These are phyloP conservation scores for Marsdenia floribunda DNA, from an alignment of 257 asterid species.

Conservation along the genomic window DNA sequence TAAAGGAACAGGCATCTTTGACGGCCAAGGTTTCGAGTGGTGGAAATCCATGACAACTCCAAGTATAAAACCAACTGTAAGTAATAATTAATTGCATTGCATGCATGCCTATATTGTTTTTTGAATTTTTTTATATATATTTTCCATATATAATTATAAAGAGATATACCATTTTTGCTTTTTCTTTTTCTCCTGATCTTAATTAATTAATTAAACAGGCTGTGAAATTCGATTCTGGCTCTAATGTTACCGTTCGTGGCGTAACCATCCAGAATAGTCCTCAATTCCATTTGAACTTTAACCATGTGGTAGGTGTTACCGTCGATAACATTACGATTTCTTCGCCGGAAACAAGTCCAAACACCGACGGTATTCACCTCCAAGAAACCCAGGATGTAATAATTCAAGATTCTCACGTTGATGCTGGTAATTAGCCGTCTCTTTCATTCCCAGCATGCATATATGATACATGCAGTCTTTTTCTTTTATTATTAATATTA, in stretches of 20 bases:
- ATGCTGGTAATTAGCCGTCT: constrained; percentile 34
- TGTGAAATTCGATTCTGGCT: constrained; percentile 65
- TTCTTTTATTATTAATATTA: too few species aligned
- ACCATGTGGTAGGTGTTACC: constrained; percentile 46
- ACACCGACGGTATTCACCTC: constrained; percentile 86
- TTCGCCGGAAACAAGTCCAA: constrained; percentile 68
- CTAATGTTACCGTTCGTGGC: constrained; percentile 44
- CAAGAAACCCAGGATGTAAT: constrained; percentile 71
- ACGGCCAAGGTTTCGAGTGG: constrained; percentile 85
- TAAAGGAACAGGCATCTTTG: constrained; percentile 62
- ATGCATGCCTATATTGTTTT: too few species aligned
- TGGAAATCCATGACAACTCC: constrained; percentile 41
- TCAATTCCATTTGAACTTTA: constrained; percentile 73
- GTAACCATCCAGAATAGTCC: constrained; percentile 61
- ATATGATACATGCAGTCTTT: too few species aligned
- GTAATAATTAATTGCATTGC: neutral
- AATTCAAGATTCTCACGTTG: constrained; percentile 55
- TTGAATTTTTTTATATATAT: too few species aligned
- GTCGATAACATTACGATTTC: constrained; percentile 57
- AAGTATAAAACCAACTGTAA: constrained; percentile 65
- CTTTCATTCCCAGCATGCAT: too few species aligned
- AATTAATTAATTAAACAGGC: constrained; percentile 33
- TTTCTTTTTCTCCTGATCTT: too few species aligned
- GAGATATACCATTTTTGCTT: too few species aligned
- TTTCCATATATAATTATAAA: too few species aligned